Base-by-base conservation (phyloP, 2,329 filamentous ascomycete species). In the Ophiostoma quercus region DNA sequence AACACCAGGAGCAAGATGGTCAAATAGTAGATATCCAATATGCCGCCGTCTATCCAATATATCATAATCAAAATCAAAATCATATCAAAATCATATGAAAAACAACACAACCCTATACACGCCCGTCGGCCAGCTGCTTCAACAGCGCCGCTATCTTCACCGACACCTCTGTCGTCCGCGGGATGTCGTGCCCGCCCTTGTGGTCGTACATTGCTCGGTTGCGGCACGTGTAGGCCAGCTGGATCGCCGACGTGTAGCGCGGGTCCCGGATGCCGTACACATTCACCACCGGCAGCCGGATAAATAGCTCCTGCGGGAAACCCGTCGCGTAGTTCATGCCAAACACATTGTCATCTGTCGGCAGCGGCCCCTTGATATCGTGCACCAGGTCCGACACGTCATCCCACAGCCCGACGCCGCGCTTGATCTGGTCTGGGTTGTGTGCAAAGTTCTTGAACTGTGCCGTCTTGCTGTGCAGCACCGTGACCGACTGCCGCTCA, bases 151-250 rank as follows among this genome's bases (percentile, higher is more conserved):
- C 78, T 37, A 79, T 77, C 34, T 43, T 73, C n/a, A 73, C 34
- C 1, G 77, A 78, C 47, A 79, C 77, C 8, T 74, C 75, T 0
- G 75, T 78, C 63, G 76, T 75, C 71, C 78, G 73, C n/a, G 79
- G 79, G 25, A 80, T 79, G 43, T 80, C 79, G 70, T 80, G 79
- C 0, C 79, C 79, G 4, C 79, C 78, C 2, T 76, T 74, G 62
- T 80, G 79, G 67, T 80, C 79, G 71, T 77, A 80, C 72, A 76
- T 73, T 29, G 71, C 74, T 22, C 75, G 72, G 16, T 76, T 71
- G 16, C 76, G 73, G 67, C 78, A 79, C 51, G 79, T 76, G 41
- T 77, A 73, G 8, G 78, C 78, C 67, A 80, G 73, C 75, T 80
- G 79, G 25, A 80, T 71, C 63, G 76, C 76, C 2, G 76, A 73